Base-by-base conservation (phyloP, 228 moss, liverwort and hornwort species). In the Sphagnum magellanicum region DNA sequence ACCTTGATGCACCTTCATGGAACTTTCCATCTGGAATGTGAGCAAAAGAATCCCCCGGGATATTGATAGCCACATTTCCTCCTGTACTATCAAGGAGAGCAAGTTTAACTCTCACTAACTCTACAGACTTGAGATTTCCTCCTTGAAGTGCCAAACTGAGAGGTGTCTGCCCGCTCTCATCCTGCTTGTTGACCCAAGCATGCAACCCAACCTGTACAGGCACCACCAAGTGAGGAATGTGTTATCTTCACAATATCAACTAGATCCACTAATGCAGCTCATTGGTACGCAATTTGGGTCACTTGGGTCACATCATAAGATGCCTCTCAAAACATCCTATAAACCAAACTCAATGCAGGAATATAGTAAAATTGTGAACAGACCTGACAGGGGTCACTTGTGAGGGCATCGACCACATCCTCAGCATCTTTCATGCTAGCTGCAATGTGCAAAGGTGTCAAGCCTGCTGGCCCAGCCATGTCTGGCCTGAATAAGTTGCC, bases 401-500 rank as follows among this genome's bases (percentile, higher is more conserved):
- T 97, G 66, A 97, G 77, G 63, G 87, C 93, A 77, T 97, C 93
- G 2, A 97, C 79, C 0, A 93, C 68, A 50, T 73, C 87, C 70
- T 90, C 93, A 57, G 78, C 88, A 59, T 71, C 87, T 49, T 79
- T 67, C 84, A 93, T 71, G 70, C 79, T 85, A 53, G 93, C 97
- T 75, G 97, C 97, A 50, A 97, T 61, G 82, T 97, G 97, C 65
- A 97, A 72, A 10, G 97, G 97, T 53, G 77, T 97, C 50, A 82
- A 63, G 46, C 90, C 93, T 47, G 67, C 87, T 16, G 87, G 79
- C 61, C 91, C 90, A 51, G 74, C 74, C 93, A 93, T 90, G n/a
- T 91, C 91, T 5, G 97, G 81, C 32, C 88, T 88, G 71, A 89
- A 97, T 53, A 97, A 78, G 4, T 73, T 52, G 5, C 75, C 50